Evolutionary conservation across 1,139 yeast species (phyloP), one percentile per base, ranked within the genome.

Genomic region (Geotrichum citri-aurantii): DNA sequence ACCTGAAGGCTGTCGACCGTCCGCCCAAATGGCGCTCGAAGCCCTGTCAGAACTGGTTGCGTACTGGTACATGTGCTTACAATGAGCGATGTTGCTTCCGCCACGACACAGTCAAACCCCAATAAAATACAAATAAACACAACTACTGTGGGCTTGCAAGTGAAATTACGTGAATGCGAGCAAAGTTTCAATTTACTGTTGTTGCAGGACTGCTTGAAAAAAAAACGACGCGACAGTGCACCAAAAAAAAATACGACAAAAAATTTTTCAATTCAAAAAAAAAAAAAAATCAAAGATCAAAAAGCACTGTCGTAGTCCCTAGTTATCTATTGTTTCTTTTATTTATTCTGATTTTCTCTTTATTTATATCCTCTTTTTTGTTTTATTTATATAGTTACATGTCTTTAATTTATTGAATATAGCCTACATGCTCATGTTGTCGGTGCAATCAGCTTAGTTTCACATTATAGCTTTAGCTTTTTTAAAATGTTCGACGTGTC

Each of bases 41-140:
- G 75, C 89, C 95, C 24, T 91, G 97, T 75, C 86, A 84, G 64
- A 91, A 91, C 73, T 91, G 97, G 96, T 70, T 84, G 48, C 86
- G 86, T 70, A 81, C 79, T 59, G 97, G 97, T 24, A 77, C 82
- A 57, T 91, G 97, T 71, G 83, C 95, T 56, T 91, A 91, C 73
- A 96, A 96, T 40, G 88, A 83, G 71, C 81, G 97, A 70, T 91
- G 97, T 73, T 89, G 96, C 69, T 91, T 91, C 77, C 88, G 87
- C 70, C 97, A 91, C 73, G 77, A 68, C 26, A 54, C 21, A 33
- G 40, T 14, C 40, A 33, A 33, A n/a, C 24, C 40, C 17, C 40
- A 33, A n/a, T 33, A 33, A 14, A 33, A 14, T n/a, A 11, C 2
- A n/a, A 12, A 14, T 7, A 26, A 26, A 7, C 29, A 26, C 29